phyloP scores from a whole-genome alignment of 805 yeast genomes.

The Priceomyces castillae region DNA sequence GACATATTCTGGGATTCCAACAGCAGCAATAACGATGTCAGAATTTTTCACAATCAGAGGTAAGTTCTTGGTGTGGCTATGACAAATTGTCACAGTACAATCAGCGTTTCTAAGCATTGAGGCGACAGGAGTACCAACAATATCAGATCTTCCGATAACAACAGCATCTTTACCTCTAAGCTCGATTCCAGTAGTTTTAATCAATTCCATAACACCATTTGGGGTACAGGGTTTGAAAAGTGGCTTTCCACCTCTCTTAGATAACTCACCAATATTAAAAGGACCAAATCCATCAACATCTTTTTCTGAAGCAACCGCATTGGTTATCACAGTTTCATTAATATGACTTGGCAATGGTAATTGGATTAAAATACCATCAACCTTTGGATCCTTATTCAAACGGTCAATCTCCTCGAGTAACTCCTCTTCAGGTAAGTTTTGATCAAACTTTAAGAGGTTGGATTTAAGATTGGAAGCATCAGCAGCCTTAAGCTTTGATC shows the following conservation, averaged over 20 bases:
- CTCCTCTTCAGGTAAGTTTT: constrained; percentile 56
- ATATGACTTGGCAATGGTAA: constrained; percentile 82
- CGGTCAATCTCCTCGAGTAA: constrained; percentile 56
- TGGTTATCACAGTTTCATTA: constrained; percentile 76
- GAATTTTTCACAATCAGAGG: constrained; percentile 59
- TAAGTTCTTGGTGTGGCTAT: constrained; percentile 66
- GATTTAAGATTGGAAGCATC: constrained; percentile 76
- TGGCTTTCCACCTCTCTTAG: constrained; percentile 83
- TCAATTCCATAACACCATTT: constrained; percentile 80
- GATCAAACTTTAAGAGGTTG: constrained; percentile 61
- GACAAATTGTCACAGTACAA: constrained; percentile 86
- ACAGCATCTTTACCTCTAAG: constrained; percentile 83
- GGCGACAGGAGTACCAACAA: constrained; percentile 93
- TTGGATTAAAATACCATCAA: constrained; percentile 87
- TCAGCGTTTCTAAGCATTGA: constrained; percentile 74
- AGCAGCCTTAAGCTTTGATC: constrained; percentile 89
- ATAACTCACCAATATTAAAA: constrained; percentile 83
- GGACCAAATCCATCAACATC: constrained; percentile 97
- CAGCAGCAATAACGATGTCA: constrained; percentile 88
- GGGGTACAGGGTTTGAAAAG: constrained; percentile 93
- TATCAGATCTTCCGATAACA: constrained; percentile 92
- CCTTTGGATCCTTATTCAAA: constrained; percentile 70
- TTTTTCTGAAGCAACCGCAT: constrained; percentile 74
- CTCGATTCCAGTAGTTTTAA: constrained; percentile 64
- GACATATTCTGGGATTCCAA: constrained; percentile 81